These are phyloP conservation scores for Podospora fimiseda DNA, from an alignment of 495 filamentous ascomycete species.

Conservation along the genomic window DNA sequence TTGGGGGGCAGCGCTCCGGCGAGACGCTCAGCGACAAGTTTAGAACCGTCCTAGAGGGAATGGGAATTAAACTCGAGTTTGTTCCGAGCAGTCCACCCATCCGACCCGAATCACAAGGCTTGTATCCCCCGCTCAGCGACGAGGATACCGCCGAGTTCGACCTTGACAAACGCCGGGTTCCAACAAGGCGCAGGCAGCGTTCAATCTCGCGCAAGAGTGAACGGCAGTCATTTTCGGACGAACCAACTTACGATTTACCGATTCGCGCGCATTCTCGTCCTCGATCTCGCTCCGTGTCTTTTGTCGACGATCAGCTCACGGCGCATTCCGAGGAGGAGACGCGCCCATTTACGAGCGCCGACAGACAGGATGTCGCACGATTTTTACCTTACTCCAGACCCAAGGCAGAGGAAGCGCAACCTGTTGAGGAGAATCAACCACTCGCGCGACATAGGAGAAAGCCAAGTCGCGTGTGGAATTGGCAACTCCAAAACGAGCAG, in stretches of 20 bases:
- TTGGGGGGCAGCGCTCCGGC: conserved; percentile 53
- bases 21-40: conserved; percentile 30
- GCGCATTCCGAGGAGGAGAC: not conserved
- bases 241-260: conserved; percentile 9
- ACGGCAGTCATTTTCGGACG: not conserved
- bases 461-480: not conserved
- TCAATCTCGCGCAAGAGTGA: conserved; percentile 11
- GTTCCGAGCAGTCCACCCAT: conserved; percentile 18
- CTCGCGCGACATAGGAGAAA: not conserved
- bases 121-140: conserved; percentile 1
- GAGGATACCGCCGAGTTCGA: conserved; percentile 12
- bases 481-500: not conserved
- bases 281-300: conserved; percentile 11
- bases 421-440: not conserved
- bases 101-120: conserved; percentile 7
- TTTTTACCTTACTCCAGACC: not conserved
- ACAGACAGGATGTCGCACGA: not conserved
- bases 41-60: conserved; percentile 25
- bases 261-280: conserved; percentile 3
- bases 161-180: not conserved
- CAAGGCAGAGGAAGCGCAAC: not conserved
- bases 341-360: conserved; percentile 1
- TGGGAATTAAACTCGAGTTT: conserved; percentile 27
- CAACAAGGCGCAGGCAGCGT: conserved; percentile 2
- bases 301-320: conserved; percentile 6